These are phyloP conservation scores for Backusella morwellensis DNA, from an alignment of 192 early-diverging fungal genomes.

Conservation along the genomic window DNA sequence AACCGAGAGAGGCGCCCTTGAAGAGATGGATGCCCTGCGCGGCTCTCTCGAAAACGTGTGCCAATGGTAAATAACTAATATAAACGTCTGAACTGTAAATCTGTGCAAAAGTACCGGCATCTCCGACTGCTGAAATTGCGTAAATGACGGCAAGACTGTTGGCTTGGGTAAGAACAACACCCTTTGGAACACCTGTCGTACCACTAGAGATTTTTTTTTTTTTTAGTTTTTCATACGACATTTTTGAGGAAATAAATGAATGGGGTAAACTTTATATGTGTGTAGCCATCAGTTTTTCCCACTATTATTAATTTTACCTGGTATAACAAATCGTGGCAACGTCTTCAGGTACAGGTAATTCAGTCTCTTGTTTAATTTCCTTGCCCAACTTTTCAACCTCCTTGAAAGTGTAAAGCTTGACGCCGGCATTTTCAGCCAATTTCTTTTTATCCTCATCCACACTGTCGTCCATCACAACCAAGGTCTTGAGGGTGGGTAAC, in stretches of 20 bases:
- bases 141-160: slow-evolving; percentile 61
- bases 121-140: slow-evolving; percentile 20
- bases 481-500: slow-evolving; percentile 45
- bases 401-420: slow-evolving; percentile 44
- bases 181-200: slow-evolving; percentile 82
- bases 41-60: slow-evolving; percentile 84
- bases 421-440: slow-evolving; percentile 31
- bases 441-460: slow-evolving; percentile 34
- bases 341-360: slow-evolving; percentile 62
- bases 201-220: slow-evolving; percentile 29
- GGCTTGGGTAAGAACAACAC: slow-evolving; percentile 80
- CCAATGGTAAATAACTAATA: slow-evolving; percentile 88
- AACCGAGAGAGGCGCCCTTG: slow-evolving; percentile 70
- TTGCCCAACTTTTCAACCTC: slow-evolving; percentile 64
- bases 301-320: slow-evolving; percentile 24
- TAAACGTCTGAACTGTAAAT: slow-evolving; percentile 48
- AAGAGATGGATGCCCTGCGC: slow-evolving; percentile 53
- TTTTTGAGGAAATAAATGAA: background rate
- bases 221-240: background rate
- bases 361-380: slow-evolving; percentile 35
- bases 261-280: background rate
- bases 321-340: slow-evolving; percentile 88
- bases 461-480: slow-evolving; percentile 53
- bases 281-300: background rate
- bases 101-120: slow-evolving; percentile 22